Evolutionary conservation across 225 moss, liverwort and hornwort species (phyloP).

Genomic region (Bryoerythrophyllum caledonicum): DNA sequence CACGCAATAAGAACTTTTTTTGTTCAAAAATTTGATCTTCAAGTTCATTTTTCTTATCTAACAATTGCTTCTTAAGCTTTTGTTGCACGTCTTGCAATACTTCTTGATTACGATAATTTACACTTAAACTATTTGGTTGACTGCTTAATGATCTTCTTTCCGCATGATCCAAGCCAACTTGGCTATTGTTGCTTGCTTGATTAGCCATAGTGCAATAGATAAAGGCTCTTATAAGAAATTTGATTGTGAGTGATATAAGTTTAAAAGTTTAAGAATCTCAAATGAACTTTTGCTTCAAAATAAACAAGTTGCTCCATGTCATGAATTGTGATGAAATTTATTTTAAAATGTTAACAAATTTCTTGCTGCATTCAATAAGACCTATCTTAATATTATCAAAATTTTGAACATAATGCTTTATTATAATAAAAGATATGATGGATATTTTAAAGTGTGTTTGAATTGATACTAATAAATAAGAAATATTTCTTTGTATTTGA

Average conservation of each 20-base stretch:
- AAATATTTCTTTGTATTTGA: too few species aligned
- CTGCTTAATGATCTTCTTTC: neutral
- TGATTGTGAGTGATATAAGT: neutral
- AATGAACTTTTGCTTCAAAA: neutral
- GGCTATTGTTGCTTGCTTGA: rapidly evolving
- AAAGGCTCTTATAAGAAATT: neutral
- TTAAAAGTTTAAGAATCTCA: neutral
- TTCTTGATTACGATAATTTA: neutral
- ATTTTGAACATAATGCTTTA: neutral
- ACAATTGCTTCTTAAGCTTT: constrained; percentile 43
- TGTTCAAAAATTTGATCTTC: constrained; percentile 51
- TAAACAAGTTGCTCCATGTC: rapidly evolving
- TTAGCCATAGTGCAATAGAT: constrained; percentile 3
- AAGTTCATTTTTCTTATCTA: constrained; percentile 48
- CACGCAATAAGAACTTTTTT: constrained; percentile 26
- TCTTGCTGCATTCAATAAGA: neutral
- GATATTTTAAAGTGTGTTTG: neutral
- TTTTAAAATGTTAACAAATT: rapidly evolving
- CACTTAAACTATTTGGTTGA: neutral
- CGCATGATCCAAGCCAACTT: rapidly evolving
- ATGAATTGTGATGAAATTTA: neutral
- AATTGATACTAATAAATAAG: rapidly evolving
- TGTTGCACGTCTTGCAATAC: constrained; percentile 37
- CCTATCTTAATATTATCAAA: neutral
- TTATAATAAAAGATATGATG: rapidly evolving